Evolutionary conservation across 2,329 filamentous ascomycete species (phyloP).

Genomic region (Bipolaris zeicola): DNA sequence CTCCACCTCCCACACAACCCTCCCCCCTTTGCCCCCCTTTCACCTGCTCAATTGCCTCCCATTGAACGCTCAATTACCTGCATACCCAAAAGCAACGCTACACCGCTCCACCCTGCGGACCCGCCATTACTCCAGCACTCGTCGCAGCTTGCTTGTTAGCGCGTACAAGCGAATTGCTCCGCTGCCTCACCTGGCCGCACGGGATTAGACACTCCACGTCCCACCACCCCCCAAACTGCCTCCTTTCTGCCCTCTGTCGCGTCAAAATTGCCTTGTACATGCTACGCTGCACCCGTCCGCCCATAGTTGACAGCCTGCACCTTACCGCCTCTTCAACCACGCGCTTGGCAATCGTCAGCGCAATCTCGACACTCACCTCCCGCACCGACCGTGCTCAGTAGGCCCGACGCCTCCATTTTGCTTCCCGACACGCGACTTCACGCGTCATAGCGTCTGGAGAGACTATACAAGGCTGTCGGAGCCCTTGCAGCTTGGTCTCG

Average conservation of each 20-base stretch:
- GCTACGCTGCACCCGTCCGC: constrained; percentile 24
- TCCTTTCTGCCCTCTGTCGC: constrained; percentile 30
- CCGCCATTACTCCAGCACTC: constrained; percentile 19
- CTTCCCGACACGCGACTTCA: constrained; percentile 47
- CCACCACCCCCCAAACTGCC: constrained; percentile 14
- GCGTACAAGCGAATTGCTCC: constrained; percentile 40
- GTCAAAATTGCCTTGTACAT: constrained; percentile 23
- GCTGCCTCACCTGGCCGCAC: constrained; percentile 40
- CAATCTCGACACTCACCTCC: constrained; percentile 39
- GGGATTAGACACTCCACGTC: constrained; percentile 38
- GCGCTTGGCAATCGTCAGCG: constrained; percentile 38
- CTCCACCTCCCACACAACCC: not conserved
- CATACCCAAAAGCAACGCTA: constrained; percentile 8
- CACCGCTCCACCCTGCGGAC: constrained; percentile 18
- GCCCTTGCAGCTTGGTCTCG: constrained; percentile 35
- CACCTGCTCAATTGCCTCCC: not conserved
- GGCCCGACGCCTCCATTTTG: constrained; percentile 28
- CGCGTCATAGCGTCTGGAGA: constrained; percentile 46
- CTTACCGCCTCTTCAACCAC: constrained; percentile 17
- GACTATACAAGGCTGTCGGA: constrained; percentile 37
- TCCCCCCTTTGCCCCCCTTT: not conserved
- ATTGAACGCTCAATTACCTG: constrained; percentile 1
- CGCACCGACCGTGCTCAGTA: constrained; percentile 34
- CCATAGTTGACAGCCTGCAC: constrained; percentile 24
- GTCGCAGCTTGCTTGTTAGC: constrained; percentile 41